phyloP scores from a whole-genome alignment of 257 asterid species.

The Echites panduratus region DNA sequence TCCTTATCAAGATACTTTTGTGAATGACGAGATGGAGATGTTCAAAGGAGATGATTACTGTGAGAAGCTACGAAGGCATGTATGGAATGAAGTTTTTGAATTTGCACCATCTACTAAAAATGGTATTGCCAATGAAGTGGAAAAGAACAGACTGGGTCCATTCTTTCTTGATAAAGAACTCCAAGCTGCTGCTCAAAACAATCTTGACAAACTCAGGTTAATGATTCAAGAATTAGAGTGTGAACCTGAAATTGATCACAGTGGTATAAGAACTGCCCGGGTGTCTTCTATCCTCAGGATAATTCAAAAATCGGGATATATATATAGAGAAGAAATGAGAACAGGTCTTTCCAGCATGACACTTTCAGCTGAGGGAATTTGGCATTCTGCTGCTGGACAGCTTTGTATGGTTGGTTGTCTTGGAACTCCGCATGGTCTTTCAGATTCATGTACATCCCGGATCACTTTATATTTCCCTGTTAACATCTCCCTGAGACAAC shows the following conservation, averaged over 20 bases:
- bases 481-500: slow-evolving; percentile 9
- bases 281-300: slow-evolving; percentile 14
- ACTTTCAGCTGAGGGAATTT: slow-evolving; percentile 21
- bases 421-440: slow-evolving; percentile 11
- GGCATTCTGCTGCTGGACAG: slow-evolving; percentile 19
- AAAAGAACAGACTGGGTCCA: slow-evolving; percentile 12
- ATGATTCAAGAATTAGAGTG: slow-evolving; percentile 20
- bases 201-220: slow-evolving; percentile 11
- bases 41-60: slow-evolving; percentile 13
- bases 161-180: slow-evolving; percentile 2
- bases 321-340: slow-evolving; percentile 13
- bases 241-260: slow-evolving; percentile 4
- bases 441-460: slow-evolving; percentile 11
- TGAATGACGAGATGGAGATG: slow-evolving; percentile 9
- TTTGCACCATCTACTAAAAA: slow-evolving; percentile 1
- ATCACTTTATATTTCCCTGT: slow-evolving; percentile 11
- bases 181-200: not conserved
- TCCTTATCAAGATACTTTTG: slow-evolving; percentile 15
- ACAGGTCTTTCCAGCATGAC: slow-evolving; percentile 20
- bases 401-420: slow-evolving; percentile 23
- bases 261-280: not conserved
- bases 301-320: slow-evolving; percentile 6
- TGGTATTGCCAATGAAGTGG: not conserved
- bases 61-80: slow-evolving; percentile 9
- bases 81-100: slow-evolving; percentile 16